Evolutionary conservation across 2,329 filamentous ascomycete genomes (phyloP), one percentile per base, ranked within the genome.

Genomic region (Aspergillus sp.): DNA sequence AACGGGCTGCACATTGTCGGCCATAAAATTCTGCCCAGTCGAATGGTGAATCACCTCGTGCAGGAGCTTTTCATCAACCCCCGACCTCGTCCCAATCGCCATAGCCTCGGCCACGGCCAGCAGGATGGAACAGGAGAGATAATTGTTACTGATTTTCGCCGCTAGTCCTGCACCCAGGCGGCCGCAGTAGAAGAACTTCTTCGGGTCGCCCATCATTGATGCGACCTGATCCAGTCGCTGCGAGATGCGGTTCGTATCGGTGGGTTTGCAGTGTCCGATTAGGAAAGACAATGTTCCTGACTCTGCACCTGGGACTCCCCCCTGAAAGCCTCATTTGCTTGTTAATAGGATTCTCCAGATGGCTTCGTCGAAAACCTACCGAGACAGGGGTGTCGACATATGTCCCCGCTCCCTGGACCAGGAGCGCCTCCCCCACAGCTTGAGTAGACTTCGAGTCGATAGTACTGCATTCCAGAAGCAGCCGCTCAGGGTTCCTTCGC

Each of bases 101-200:
- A 87, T 81, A 1, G 83, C 82, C 67, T 87, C 84, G 0, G 81
- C 77, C 44, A 76, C 79, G 0, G 83, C 84, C 53, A 87, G 84
- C 6, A 83, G 80, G 57, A 87, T 86, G 21, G 85, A 72, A 1
- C 82, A 83, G 0, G 80, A 84, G 49, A 82, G 77, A 67, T 87
- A 87, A 64, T 87, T 87, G 66, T 87, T 87, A 55, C 79, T 84
- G 6, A 87, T 71, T 69, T 87, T 87, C 0, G 84, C 83, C 0
- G 82, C 80, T 3, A 87, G 77, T 0, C 84, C 84, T 0, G 85
- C 74, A 0, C 80, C 81, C 0, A 82, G 78, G 0, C 79, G 82
- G 3, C 84, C 84, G 62, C 84, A 87, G 4, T 82, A 74, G 50
- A 87, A 81, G 41, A 84, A 71, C 52, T 81, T 73, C 45, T 27